Conservation (phyloP, 2,329 filamentous ascomycete genomes). For the Xylaria sp. region DNA sequence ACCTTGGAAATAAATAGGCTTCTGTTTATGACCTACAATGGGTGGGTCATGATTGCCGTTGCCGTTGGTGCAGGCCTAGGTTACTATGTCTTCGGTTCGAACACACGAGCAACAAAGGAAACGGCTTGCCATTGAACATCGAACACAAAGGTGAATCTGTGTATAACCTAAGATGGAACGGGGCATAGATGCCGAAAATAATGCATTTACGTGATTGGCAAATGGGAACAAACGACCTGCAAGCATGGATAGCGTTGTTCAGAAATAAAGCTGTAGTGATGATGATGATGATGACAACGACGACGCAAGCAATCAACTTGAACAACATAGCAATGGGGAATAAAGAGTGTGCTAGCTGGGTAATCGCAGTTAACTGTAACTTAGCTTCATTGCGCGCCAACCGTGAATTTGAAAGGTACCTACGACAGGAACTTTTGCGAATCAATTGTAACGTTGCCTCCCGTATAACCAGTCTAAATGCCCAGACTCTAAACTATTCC, state of each 20-base stretch:
- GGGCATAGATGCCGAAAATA: not conserved
- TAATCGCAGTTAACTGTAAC: too few relatives aligned
- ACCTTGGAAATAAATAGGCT: conserved; percentile 67
- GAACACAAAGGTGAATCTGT: not conserved
- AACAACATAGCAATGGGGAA: not conserved
- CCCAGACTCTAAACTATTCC: not conserved
- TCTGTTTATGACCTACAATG: conserved; percentile 99
- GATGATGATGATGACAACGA: too few relatives aligned
- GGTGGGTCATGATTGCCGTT: conserved; percentile 94
- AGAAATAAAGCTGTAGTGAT: not conserved
- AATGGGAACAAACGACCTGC: conserved; percentile 2
- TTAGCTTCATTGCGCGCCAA: too few relatives aligned
- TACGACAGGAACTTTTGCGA: too few relatives aligned
- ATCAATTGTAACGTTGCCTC: too few relatives aligned
- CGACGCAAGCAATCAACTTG: not conserved
- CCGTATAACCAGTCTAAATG: not conserved
- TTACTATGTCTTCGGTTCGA: conserved; percentile 81
- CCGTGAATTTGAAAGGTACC: too few relatives aligned
- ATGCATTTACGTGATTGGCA: not conserved
- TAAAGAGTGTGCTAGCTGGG: not conserved
- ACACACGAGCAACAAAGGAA: conserved; percentile 78
- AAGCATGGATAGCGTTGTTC: conserved; percentile 2
- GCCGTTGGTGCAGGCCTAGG: conserved; percentile 89
- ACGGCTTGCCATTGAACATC: conserved; percentile 82
- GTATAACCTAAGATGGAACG: not conserved